These are phyloP conservation scores for Beta lomatogona DNA, from an alignment of 179 eudicot species.

Conservation along the genomic window DNA sequence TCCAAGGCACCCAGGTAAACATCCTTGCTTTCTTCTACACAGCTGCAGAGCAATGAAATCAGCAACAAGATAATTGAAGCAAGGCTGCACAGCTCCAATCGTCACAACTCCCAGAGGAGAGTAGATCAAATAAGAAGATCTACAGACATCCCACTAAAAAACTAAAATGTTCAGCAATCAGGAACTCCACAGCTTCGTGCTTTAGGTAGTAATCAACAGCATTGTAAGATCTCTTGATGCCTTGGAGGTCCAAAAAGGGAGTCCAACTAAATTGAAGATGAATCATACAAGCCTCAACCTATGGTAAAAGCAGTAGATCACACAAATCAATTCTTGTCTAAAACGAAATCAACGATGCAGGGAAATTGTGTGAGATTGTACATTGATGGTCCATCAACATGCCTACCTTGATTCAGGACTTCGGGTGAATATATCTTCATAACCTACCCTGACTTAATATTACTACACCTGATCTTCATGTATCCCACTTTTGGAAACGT, in stretches of 20 bases:
- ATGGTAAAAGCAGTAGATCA: slow-evolving; percentile 69
- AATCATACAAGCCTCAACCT: slow-evolving; percentile 56
- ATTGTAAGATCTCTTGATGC: slow-evolving; percentile 48
- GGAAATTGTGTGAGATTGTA: slow-evolving; percentile 40
- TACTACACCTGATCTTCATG: slow-evolving; percentile 26
- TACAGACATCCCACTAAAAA: slow-evolving; percentile 42
- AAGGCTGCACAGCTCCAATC: slow-evolving; percentile 72
- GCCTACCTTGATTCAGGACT: slow-evolving; percentile 67
- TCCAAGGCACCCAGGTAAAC: slow-evolving; percentile 59
- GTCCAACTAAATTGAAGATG: slow-evolving; percentile 56
- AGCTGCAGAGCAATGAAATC: slow-evolving; percentile 63
- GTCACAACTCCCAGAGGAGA: slow-evolving; percentile 47
- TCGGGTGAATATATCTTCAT: slow-evolving; percentile 41
- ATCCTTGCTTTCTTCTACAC: slow-evolving; percentile 58
- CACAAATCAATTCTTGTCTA: slow-evolving; percentile 56
- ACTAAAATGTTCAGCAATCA: slow-evolving; percentile 46
- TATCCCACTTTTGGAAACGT: slow-evolving; percentile 8
- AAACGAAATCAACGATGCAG: slow-evolving; percentile 38
- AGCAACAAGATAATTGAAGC: slow-evolving; percentile 66
- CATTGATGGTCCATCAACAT: slow-evolving; percentile 47
- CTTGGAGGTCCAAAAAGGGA: slow-evolving; percentile 46
- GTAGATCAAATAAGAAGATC: slow-evolving; percentile 52
- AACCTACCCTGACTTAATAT: slow-evolving; percentile 32
- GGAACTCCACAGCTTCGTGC: slow-evolving; percentile 59
- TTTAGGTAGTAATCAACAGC: slow-evolving; percentile 48